These are phyloP conservation scores for Picea sitchensis DNA, from an alignment of 75 land plant species.

Conservation along the genomic window DNA sequence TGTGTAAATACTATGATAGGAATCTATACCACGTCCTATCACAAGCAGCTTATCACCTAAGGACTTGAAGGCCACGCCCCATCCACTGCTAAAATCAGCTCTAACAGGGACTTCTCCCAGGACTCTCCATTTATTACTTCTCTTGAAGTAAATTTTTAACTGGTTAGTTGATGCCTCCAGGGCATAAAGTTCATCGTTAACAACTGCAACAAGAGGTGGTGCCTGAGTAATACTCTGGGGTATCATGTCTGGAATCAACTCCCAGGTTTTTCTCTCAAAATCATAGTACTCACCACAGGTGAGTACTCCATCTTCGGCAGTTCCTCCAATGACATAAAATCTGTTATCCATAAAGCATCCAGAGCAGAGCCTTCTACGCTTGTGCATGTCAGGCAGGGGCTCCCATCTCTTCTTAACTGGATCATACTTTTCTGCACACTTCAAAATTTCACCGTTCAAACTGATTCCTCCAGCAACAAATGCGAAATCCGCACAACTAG, in stretches of 20 bases:
- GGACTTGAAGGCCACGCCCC: conserved; percentile 80
- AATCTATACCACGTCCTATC: conserved; percentile 27
- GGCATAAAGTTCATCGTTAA: conserved; percentile 58
- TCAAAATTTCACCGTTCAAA: conserved; percentile 9
- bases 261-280: conserved; percentile 34
- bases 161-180: conserved; percentile 46
- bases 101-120: conserved; percentile 49
- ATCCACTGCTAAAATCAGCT: conserved; percentile 48
- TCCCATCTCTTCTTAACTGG: conserved; percentile 46
- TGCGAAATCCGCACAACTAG: conserved; percentile 46
- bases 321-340: conserved; percentile 75
- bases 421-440: conserved; percentile 51
- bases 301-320: conserved; percentile 18
- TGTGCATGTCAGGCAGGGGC: conserved; percentile 49
- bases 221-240: conserved; percentile 27
- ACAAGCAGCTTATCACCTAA: conserved; percentile 50
- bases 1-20: background rate
- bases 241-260: conserved; percentile 42
- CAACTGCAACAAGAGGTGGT: conserved; percentile 72
- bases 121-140: conserved; percentile 49
- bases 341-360: conserved; percentile 62
- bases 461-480: conserved; percentile 65
- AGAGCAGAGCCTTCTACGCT: conserved; percentile 47
- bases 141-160: conserved; percentile 50
- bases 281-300: conserved; percentile 61